Base-by-base conservation (phyloP, 768 basidiomycete genomes). In the Erythrobasidium yunnanense region DNA sequence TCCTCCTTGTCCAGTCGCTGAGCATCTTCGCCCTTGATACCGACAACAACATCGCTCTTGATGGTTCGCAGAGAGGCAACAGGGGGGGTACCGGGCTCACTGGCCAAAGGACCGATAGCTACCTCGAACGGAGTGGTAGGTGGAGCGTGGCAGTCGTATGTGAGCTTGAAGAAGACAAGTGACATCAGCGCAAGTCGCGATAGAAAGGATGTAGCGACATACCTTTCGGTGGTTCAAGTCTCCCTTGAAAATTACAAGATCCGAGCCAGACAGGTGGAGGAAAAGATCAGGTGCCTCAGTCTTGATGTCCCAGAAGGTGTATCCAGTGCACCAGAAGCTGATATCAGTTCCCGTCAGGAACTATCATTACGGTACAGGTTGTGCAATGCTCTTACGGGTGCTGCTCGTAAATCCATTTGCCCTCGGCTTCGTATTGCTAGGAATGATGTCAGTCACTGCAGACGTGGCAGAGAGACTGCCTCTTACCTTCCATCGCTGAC, bases 31-130 rank as follows among this genome's bases (percentile, higher is more conserved):
- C 79, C 74, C 34, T 86, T 87, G 27, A 69, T 47, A 42, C 88
- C 88, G 46, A 93, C 90, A 2, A 96, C 90, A 46, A 95, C 91
- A 71, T 96, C 92, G 69, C 86, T 88, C 66, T 96, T 96, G 79
- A 96, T 84, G 7, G 92, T 95, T 66, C 92, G 81, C 74, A 96
- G 77, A 69, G 87, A 90, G 70, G 83, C 87, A 49, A 96, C 79
- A 30, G 67, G 77, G 0, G 92, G 92, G 8, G 91, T 88, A 50
- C 92, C 92, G 20, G 90, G 81, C 1, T 86, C 81, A 70, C 82
- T 88, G 0, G 90, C 89, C 84, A 96, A 87, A 0, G 91, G 86
- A 0, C 92, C 92, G 70, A 95, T 93, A 4, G 91, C 88, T 32
- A 87, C 76, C 56, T 88, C 85, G 76, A 96, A 96, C 1, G 89